Evolutionary conservation across 306 rosid genomes (phyloP), one percentile per base, ranked within the genome.

Genomic region (Cucurbita maxima): DNA sequence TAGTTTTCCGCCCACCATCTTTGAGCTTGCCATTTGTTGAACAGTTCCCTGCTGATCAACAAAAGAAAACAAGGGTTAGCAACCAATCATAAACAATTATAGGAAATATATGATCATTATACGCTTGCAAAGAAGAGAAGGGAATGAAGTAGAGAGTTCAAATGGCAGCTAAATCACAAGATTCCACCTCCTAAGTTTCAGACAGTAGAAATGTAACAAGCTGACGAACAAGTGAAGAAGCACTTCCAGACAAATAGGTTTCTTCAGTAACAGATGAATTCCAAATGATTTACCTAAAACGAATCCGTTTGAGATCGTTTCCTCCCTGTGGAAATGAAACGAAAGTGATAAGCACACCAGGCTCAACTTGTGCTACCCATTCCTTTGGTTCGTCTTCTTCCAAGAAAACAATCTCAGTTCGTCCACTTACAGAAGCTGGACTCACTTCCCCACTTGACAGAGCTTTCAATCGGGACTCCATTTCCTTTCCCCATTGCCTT

Each of bases 341-440:
- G 79, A 94, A 94, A 20, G 99, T 94, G 73, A 94, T 94, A 22
- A 94, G 88, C 86, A 94, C 97, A 74, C 99, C 99, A 45, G 99
- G 99, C 79, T 94, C 99, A 66, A 94, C 97, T 62, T 94, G 99
- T 45, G 97, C 97, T 58, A 91, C 85, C 99, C 99, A 94, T 64
- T 94, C 97, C 81, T 89, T 94, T 0, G 97, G 92, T 80, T 91
- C 96, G 59, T 89, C 99, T 79, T 91, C 99, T 82, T 94, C 99
- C 96, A 84, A 83, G 80, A 89, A 89, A 77, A 87, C 89, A 72
- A 86, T 85, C 36, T 74, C 77, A 13, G 77, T 74, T 58, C 77
- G 77, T 66, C 78, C 78, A 63, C 78, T 75, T 50, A 84, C 95
- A 1, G 99, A 94, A 18, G 96, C 84, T n/a, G 99, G 97, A 5